Evolutionary conservation across 805 yeast species (phyloP).

Genomic region (Candida verbasci): DNA sequence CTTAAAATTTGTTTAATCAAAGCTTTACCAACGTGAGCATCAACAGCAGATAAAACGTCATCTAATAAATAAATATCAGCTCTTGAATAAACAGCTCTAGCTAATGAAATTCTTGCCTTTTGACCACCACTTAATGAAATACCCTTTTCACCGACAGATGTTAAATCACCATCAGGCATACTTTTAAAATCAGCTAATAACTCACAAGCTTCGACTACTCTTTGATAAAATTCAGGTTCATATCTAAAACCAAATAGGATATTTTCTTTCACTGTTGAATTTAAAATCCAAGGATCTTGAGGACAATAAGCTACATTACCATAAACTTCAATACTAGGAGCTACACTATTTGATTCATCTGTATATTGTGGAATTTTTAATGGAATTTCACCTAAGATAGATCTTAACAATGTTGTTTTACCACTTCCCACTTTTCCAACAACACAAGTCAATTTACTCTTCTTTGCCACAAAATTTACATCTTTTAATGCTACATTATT

Average conservation of each 20-base stretch:
- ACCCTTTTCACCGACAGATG: slow-evolving; percentile 41
- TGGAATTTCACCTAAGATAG: slow-evolving; percentile 31
- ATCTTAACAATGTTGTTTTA: slow-evolving; percentile 31
- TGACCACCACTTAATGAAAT: slow-evolving; percentile 41
- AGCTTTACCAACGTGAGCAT: slow-evolving; percentile 38
- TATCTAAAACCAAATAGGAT: slow-evolving; percentile 32
- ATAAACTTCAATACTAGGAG: slow-evolving; percentile 14
- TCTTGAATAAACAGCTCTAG: slow-evolving; percentile 39
- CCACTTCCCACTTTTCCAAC: slow-evolving; percentile 41
- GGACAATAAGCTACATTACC: slow-evolving; percentile 37
- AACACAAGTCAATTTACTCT: slow-evolving; percentile 34
- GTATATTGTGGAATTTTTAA: slow-evolving; percentile 7
- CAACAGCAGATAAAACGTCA: slow-evolving; percentile 40
- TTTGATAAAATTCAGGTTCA: slow-evolving; percentile 26
- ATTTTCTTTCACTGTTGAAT: slow-evolving; percentile 36
- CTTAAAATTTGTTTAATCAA: slow-evolving; percentile 29
- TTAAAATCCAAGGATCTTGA: slow-evolving; percentile 39
- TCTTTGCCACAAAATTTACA: slow-evolving; percentile 27
- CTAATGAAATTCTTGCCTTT: slow-evolving; percentile 38
- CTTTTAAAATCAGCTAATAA: slow-evolving; percentile 28
- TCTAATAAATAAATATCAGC: slow-evolving; percentile 37
- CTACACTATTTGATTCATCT: slow-evolving; percentile 11
- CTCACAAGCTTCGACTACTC: slow-evolving; percentile 34
- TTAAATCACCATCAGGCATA: slow-evolving; percentile 37
- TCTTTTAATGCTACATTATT: slow-evolving; percentile 24